Conservation (phyloP, 2,329 filamentous ascomycete genomes). For the Alternaria rosae region DNA sequence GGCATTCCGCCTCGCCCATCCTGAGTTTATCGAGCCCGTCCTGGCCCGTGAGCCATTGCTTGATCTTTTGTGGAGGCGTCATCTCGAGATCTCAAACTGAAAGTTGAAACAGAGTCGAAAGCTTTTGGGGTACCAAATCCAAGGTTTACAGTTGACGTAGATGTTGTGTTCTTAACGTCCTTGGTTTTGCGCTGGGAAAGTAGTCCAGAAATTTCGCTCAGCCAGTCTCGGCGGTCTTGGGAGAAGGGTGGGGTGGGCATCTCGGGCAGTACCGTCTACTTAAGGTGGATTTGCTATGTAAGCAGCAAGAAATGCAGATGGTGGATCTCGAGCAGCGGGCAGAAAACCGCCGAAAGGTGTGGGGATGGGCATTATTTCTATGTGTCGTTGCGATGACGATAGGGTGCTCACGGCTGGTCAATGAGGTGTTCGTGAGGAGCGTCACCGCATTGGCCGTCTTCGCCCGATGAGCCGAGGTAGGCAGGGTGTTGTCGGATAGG, state of each 20-base stretch:
- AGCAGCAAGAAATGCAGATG: constrained; percentile 10
- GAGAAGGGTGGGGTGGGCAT: constrained; percentile 50
- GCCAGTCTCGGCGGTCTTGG: constrained; percentile 46
- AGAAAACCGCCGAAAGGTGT: constrained; percentile 22
- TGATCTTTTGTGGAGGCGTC: constrained; percentile 41
- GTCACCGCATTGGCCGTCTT: constrained; percentile 63
- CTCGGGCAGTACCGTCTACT: constrained; percentile 5
- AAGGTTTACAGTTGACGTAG: constrained; percentile 10
- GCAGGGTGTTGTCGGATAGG: constrained; percentile 13
- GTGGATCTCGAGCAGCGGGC: constrained; percentile 13
- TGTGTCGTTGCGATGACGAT: constrained; percentile 67
- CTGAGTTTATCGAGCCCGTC: constrained; percentile 54
- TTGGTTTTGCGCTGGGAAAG: constrained; percentile 31
- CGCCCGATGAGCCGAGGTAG: constrained; percentile 30
- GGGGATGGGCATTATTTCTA: constrained; percentile 27
- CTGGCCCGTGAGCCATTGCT: constrained; percentile 54
- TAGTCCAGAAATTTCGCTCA: constrained; percentile 41
- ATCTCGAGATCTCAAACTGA: constrained; percentile 19
- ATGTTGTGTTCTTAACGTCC: constrained; percentile 14
- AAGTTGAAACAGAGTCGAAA: constrained; percentile 17
- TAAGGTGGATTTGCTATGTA: neutral
- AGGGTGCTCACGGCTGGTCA: constrained; percentile 61
- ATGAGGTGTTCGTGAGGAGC: constrained; percentile 70
- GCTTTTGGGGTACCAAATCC: constrained; percentile 12
- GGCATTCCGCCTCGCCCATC: constrained; percentile 44